These are phyloP conservation scores for Phenoliferia sp. DNA, from an alignment of 1,284 basidiomycete species.

Conservation along the genomic window DNA sequence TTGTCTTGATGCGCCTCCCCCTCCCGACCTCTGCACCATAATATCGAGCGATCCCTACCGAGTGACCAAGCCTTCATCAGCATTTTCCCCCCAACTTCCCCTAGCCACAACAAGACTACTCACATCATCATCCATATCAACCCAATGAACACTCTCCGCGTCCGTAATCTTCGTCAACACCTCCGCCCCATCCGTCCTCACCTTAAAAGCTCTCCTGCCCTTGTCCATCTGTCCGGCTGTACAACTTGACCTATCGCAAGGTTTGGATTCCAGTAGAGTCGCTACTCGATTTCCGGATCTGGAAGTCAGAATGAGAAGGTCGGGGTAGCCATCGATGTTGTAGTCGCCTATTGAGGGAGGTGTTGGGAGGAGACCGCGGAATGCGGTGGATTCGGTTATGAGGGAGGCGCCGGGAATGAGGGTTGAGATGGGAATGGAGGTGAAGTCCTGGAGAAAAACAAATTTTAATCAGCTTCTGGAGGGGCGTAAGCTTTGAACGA, in stretches of 20 bases:
- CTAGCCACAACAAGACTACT: slow-evolving; percentile 37
- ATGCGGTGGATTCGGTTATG: slow-evolving; percentile 58
- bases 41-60: slow-evolving; percentile 90
- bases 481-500: not conserved
- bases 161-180: slow-evolving; percentile 66
- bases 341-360: slow-evolving; percentile 81
- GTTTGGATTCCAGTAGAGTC: slow-evolving; percentile 64
- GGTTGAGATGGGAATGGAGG: slow-evolving; percentile 60
- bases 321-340: slow-evolving; percentile 93
- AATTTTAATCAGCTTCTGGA: not conserved
- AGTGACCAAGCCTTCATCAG: not conserved
- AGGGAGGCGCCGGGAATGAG: slow-evolving; percentile 54
- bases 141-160: slow-evolving; percentile 70
- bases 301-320: slow-evolving; percentile 63
- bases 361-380: slow-evolving; percentile 60
- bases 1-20: slow-evolving; percentile 45
- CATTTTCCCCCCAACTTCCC: not conserved
- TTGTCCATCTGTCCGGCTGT: slow-evolving; percentile 23
- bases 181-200: slow-evolving; percentile 59
- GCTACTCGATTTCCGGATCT: slow-evolving; percentile 42
- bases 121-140: slow-evolving; percentile 96
- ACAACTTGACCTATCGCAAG: slow-evolving; percentile 53
- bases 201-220: slow-evolving; percentile 59
- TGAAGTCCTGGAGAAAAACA: slow-evolving; percentile 55
- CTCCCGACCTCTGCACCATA: slow-evolving; percentile 75